These are phyloP conservation scores for Hygrocybe punicea DNA, from an alignment of 768 basidiomycete genomes.

Conservation along the genomic window DNA sequence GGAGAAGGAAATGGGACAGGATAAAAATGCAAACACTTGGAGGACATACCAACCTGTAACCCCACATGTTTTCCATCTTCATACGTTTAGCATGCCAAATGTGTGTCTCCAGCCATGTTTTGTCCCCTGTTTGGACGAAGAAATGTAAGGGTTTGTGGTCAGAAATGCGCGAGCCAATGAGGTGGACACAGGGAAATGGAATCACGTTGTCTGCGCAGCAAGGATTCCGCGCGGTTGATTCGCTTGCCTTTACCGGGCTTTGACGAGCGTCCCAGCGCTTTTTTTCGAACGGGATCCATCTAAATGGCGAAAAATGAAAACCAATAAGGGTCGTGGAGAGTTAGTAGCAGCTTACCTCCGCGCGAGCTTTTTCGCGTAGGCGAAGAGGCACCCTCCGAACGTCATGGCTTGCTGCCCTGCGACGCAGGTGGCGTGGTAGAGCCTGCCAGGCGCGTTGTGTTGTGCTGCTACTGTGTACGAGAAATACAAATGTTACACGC, in stretches of 20 bases:
- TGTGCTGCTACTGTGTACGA: slow-evolving; percentile 53
- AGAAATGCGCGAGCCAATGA: too few relatives aligned
- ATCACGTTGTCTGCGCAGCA: slow-evolving; percentile 74
- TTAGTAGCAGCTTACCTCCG: slow-evolving; percentile 60
- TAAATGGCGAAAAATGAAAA: slow-evolving; percentile 15
- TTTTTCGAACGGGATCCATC: slow-evolving; percentile 49
- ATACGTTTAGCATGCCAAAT: slow-evolving; percentile 97
- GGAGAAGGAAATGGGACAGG: neutral
- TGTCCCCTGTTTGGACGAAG: slow-evolving; percentile 53
- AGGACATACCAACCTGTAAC: slow-evolving; percentile 69
- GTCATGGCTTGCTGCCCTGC: slow-evolving; percentile 93
- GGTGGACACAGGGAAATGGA: too few relatives aligned
- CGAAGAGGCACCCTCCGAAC: slow-evolving; percentile 85
- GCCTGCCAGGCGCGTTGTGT: slow-evolving; percentile 90
- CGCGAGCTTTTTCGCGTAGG: slow-evolving; percentile 73
- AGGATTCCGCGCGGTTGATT: slow-evolving; percentile 53
- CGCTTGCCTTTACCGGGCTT: slow-evolving; percentile 63
- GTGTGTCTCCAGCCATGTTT: slow-evolving; percentile 94
- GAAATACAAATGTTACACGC: neutral
- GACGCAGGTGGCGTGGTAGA: slow-evolving; percentile 84
- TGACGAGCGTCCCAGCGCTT: slow-evolving; percentile 42
- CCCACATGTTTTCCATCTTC: slow-evolving; percentile 92
- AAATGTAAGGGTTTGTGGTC: neutral
- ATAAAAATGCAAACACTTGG: neutral
- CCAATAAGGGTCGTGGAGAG: neutral